These are phyloP conservation scores for Arachis monticola DNA, from an alignment of 331 rosid species.

Conservation along the genomic window DNA sequence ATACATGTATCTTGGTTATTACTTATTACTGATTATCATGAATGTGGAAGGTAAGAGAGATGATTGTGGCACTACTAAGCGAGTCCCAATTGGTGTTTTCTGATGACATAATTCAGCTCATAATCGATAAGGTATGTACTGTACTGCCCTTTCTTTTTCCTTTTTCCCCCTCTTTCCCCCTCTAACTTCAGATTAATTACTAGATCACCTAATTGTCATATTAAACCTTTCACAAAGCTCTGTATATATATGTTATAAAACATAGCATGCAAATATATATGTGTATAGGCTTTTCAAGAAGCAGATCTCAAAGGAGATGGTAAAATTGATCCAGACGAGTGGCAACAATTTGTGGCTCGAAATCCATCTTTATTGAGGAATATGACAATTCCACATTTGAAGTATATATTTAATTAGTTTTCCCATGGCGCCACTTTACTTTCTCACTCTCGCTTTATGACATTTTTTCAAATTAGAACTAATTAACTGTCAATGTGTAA, in stretches of 20 bases:
- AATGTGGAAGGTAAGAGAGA: slow-evolving; percentile 45
- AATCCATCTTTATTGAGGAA: slow-evolving; percentile 60
- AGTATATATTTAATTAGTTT: slow-evolving; percentile 37
- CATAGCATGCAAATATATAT: slow-evolving; percentile 6
- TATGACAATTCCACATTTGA: slow-evolving; percentile 64
- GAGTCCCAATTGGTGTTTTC: slow-evolving; percentile 50
- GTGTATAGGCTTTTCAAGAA: slow-evolving; percentile 50
- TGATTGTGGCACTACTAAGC: slow-evolving; percentile 42
- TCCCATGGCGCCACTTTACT: background rate
- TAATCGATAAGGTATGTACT: slow-evolving; percentile 46
- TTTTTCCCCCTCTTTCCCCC: background rate
- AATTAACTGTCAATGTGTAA: background rate
- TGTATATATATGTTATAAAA: background rate
- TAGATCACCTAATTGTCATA: no score
- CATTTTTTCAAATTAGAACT: background rate
- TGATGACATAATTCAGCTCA: slow-evolving; percentile 41
- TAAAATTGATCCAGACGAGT: slow-evolving; percentile 66
- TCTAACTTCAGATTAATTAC: background rate
- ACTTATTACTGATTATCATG: background rate
- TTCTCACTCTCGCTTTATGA: background rate
- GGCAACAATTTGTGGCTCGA: slow-evolving; percentile 60
- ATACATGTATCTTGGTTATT: background rate
- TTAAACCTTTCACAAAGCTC: no score
- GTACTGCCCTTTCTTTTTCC: background rate
- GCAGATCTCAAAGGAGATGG: slow-evolving; percentile 71